phyloP scores from a whole-genome alignment of 345 rosid species.

The Dimocarpus longan region DNA sequence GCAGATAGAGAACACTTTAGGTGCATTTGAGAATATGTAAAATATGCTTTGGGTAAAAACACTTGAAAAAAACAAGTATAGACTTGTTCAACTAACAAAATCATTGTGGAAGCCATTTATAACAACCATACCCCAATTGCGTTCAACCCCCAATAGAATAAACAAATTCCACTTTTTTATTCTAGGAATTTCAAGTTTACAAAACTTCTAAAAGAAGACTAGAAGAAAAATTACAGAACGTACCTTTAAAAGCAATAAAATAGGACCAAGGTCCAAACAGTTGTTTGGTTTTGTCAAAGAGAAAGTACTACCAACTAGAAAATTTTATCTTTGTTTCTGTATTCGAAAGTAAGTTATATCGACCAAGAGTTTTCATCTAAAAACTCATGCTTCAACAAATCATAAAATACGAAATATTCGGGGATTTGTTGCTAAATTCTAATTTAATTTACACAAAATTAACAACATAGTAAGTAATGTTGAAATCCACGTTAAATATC shows the following conservation, averaged over 20 bases:
- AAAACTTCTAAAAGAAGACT: neutral
- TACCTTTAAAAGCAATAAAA: neutral
- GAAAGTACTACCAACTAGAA: neutral
- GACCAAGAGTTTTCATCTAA: constrained; percentile 10
- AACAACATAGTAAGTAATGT: constrained; percentile 38
- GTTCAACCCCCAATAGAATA: neutral
- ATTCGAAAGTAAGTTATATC: constrained; percentile 24
- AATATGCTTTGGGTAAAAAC: too few relatives aligned
- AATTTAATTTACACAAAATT: constrained; percentile 27
- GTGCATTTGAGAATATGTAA: too few relatives aligned
- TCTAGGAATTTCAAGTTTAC: neutral
- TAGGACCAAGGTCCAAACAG: neutral
- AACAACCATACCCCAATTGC: neutral
- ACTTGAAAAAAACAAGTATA: too few relatives aligned
- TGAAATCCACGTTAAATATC: constrained; percentile 32
- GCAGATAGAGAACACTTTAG: too few relatives aligned
- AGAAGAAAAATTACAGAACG: neutral
- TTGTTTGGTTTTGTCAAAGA: neutral
- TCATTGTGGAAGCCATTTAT: too few relatives aligned
- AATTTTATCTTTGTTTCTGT: neutral
- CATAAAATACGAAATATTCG: constrained; percentile 28
- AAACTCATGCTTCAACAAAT: constrained; percentile 32
- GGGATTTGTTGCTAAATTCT: constrained; percentile 17
- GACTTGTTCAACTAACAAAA: too few relatives aligned
- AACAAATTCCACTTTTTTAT: neutral